Evolutionary conservation across 306 rosid genomes (phyloP).

Genomic region (Corylus americana): DNA sequence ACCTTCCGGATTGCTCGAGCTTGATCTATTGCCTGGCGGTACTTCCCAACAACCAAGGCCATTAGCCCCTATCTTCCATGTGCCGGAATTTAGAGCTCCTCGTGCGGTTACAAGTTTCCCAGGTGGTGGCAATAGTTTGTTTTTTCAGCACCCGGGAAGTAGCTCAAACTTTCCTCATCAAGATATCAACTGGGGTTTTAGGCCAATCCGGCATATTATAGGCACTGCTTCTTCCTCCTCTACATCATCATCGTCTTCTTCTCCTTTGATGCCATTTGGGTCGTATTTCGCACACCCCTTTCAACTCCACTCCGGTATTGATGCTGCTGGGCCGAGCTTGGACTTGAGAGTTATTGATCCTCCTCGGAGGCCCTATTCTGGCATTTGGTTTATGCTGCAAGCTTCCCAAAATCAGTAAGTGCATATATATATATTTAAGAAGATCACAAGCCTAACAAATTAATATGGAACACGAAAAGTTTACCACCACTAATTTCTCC

Average conservation of each 20-base stretch:
- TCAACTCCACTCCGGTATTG: constrained; percentile 40
- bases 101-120: constrained; percentile 7
- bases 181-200: constrained; percentile 64
- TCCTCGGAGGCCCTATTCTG: constrained; percentile 87
- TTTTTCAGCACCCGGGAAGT: constrained; percentile 45
- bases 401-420: constrained; percentile 92
- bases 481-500: not conserved
- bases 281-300: constrained; percentile 50
- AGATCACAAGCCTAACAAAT: not conserved
- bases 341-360: constrained; percentile 73
- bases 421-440: not conserved
- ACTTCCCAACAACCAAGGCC: constrained; percentile 6
- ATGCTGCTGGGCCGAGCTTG: constrained; percentile 62
- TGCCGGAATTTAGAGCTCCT: constrained; percentile 13
- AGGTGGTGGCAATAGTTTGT: constrained; percentile 10
- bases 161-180: constrained; percentile 39
- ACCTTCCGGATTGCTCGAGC: constrained; percentile 53
- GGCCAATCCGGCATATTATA: constrained; percentile 45
- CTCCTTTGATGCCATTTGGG: constrained; percentile 47
- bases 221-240: constrained; percentile 39
- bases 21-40: constrained; percentile 54
- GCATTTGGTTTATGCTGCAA: constrained; percentile 92
- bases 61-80: constrained; percentile 17
- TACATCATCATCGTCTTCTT: constrained; percentile 44
- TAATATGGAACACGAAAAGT: no score